These are phyloP conservation scores for Phoenix dactylifera DNA, from an alignment of 176 grass and related monocot species.

Conservation along the genomic window DNA sequence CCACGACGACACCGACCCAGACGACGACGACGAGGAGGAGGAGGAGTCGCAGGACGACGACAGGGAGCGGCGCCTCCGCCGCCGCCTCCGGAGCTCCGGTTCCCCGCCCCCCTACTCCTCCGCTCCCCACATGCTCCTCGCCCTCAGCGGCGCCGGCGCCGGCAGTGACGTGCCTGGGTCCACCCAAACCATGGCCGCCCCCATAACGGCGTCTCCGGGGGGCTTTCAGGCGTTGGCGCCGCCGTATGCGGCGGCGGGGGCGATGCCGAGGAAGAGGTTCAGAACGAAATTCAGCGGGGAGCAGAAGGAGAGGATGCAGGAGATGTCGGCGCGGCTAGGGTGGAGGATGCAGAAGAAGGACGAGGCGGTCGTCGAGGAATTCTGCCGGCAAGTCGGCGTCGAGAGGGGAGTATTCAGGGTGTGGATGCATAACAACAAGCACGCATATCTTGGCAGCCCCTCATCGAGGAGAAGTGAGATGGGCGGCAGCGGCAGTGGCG, in stretches of 20 bases:
- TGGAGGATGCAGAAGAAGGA: slow-evolving; percentile 96
- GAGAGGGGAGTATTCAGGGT: slow-evolving; percentile 93
- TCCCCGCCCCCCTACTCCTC: slow-evolving; percentile 29
- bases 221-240: slow-evolving; percentile 10
- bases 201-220: neutral
- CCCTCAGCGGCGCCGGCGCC: slow-evolving; percentile 28
- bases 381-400: slow-evolving; percentile 85
- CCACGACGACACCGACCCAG: neutral
- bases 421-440: slow-evolving; percentile 99
- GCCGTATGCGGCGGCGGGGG: neutral
- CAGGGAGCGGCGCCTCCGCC: slow-evolving; percentile 16
- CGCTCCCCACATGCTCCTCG: slow-evolving; percentile 77
- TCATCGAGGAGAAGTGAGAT: slow-evolving; percentile 12
- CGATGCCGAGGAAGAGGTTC: slow-evolving; percentile 61
- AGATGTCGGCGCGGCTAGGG: slow-evolving; percentile 77
- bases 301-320: slow-evolving; percentile 98
- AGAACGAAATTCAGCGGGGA: slow-evolving; percentile 81
- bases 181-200: neutral
- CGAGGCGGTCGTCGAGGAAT: slow-evolving; percentile 71
- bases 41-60: neutral
- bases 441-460: slow-evolving; percentile 49
- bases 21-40: slow-evolving; percentile 18
- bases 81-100: slow-evolving; percentile 29
- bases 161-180: too few species aligned
- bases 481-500: neutral